Conservation (phyloP, 1,284 basidiomycete genomes). For the Trichosporon faecale region DNA sequence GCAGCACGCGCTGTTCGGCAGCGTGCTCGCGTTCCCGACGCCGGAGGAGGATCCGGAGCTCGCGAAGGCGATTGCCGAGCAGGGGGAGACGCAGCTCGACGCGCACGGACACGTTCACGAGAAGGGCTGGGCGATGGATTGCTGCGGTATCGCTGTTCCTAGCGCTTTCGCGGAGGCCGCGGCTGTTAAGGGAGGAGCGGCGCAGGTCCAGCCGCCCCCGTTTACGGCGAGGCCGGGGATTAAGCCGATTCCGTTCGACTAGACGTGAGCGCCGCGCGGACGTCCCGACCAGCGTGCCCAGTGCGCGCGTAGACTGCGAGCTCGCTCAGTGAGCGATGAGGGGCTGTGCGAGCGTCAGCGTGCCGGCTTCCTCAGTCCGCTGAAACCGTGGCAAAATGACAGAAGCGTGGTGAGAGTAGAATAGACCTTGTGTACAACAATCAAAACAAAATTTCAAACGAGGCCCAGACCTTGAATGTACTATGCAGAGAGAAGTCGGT, state of each 20-base stretch:
- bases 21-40: slow-evolving; percentile 64
- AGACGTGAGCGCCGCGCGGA: background rate
- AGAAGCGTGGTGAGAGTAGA: background rate
- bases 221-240: slow-evolving; percentile 60
- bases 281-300: background rate
- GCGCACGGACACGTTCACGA: slow-evolving; percentile 65
- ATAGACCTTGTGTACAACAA: slow-evolving; percentile 3
- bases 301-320: no score
- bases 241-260: slow-evolving; percentile 80
- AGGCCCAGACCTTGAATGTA: background rate
- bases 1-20: slow-evolving; percentile 94
- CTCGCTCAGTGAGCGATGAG: no score
- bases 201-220: slow-evolving; percentile 16
- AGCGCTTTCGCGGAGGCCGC: slow-evolving; percentile 73
- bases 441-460: background rate
- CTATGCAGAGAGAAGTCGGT: background rate
- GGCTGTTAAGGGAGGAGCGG: slow-evolving; percentile 54
- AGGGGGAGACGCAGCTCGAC: slow-evolving; percentile 53
- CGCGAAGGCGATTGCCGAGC: slow-evolving; percentile 45
- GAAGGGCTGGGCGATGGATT: slow-evolving; percentile 76
- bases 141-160: slow-evolving; percentile 85
- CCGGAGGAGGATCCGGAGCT: slow-evolving; percentile 51
- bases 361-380: no score
- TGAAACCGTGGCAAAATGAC: no score
- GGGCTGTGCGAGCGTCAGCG: no score